Evolutionary conservation across 345 rosid genomes (phyloP), one percentile per base, ranked within the genome.

Genomic region (Turritis glabra): DNA sequence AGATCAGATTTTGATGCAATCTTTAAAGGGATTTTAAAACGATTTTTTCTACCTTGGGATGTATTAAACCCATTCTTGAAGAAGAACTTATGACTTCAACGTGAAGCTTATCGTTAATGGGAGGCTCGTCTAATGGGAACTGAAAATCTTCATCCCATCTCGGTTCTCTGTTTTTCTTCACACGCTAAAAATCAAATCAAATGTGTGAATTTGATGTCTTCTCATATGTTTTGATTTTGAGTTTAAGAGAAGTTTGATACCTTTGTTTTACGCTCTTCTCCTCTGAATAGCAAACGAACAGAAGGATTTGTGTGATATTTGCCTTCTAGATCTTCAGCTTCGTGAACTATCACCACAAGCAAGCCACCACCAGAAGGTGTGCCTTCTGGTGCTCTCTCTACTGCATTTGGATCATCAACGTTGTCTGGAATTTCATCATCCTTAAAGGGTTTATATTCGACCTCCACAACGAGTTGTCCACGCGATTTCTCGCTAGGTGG

Each of bases 71-170:
- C 78, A 91, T 86, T 79, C 97, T 76, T 11, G 93, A 86, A 65
- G 97, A 83, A 74, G 83, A 77, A 82, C 99, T 95, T 13, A 88
- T 59, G 40, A 92, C 91, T 83, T 95, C 97, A 40, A 90, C 85
- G 18, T 88, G 96, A 65, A 95, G 69, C 80, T 77, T 90, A 25
- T 89, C 97, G 29, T 90, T 81, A 29, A 72, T 64, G 5, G 99
- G 98, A 27, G 98, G 94, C 66, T 90, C 92, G 17, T 90, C 98
- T 60, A 95, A 80, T 54, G 67, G 85, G 55, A 88, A 95, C 77
- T 89, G 88, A 73, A 90, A 92, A 56, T 90, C 96, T 72, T 92
- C 99, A 50, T 89, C 97, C 97, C 96, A 92, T 78, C 91, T 89
- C 6, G 99, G 99, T 50, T 89, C 97, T 82, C 99, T 77, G 79